These are phyloP conservation scores for Coprinopsis cinerea DNA, from an alignment of 768 basidiomycete species.

Conservation along the genomic window DNA sequence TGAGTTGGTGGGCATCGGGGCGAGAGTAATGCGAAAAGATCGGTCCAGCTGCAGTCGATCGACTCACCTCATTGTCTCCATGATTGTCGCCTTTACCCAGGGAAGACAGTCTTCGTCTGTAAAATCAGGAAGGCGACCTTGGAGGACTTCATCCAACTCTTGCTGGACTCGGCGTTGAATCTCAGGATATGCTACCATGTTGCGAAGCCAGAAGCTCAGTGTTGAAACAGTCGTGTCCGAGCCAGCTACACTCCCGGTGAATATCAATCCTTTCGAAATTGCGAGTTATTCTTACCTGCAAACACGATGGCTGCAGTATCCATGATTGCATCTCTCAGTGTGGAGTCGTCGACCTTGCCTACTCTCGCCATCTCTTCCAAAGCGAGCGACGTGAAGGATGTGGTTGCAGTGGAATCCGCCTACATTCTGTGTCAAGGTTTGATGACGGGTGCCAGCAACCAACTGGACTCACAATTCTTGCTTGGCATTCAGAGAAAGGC, in stretches of 20 bases:
- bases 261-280: background rate
- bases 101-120: background rate
- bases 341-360: background rate
- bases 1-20: background rate
- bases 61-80: background rate
- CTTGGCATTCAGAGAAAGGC: background rate
- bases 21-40: background rate
- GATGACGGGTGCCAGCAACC: background rate
- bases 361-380: background rate
- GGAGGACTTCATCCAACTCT: conserved; percentile 35
- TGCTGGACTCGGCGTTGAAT: conserved; percentile 31
- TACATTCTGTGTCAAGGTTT: background rate
- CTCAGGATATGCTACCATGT: conserved; percentile 33
- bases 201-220: conserved; percentile 7
- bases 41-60: background rate
- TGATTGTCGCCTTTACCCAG: background rate
- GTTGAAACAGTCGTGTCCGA: background rate
- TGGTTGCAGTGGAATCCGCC: background rate
- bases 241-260: background rate
- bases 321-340: background rate
- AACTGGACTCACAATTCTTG: background rate
- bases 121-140: conserved; percentile 31
- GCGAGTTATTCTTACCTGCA: conserved; percentile 3
- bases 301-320: conserved; percentile 2
- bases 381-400: background rate